Conservation (phyloP, 2,329 filamentous ascomycete species). For the Colletotrichum siamense region DNA sequence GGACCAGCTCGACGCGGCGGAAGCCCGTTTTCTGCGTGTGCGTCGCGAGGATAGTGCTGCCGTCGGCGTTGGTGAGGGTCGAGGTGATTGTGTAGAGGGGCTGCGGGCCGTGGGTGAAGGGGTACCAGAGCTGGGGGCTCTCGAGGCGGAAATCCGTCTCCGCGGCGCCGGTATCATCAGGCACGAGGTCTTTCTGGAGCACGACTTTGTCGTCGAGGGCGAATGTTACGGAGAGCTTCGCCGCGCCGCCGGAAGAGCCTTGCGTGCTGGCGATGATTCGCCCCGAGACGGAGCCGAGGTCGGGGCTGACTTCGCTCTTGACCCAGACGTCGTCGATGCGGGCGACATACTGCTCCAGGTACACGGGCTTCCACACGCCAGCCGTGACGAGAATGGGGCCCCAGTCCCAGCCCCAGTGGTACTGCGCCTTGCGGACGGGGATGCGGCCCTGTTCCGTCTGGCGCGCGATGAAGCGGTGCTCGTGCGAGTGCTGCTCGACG, state of each 20-base stretch:
- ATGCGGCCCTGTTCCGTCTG: constrained; percentile 46
- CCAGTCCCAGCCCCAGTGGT: constrained; percentile 78
- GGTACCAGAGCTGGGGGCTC: constrained; percentile 21
- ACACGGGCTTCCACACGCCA: constrained; percentile 71
- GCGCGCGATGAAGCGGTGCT: constrained; percentile 59
- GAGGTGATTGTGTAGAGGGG: constrained; percentile 16
- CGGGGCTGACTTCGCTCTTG: constrained; percentile 36
- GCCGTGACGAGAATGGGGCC: constrained; percentile 67
- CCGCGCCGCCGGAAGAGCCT: constrained; percentile 25
- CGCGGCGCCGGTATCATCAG: background rate
- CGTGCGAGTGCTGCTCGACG: constrained; percentile 54
- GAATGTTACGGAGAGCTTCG: constrained; percentile 31
- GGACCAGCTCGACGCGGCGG: constrained; percentile 22
- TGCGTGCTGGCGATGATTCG: constrained; percentile 41
- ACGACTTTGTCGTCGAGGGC: constrained; percentile 21
- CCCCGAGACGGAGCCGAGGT: constrained; percentile 43
- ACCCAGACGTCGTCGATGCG: constrained; percentile 64
- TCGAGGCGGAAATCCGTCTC: background rate
- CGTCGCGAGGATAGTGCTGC: background rate
- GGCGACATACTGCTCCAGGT: constrained; percentile 66
- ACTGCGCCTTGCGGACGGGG: constrained; percentile 66
- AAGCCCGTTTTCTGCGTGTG: constrained; percentile 22
- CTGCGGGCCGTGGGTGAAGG: constrained; percentile 17
- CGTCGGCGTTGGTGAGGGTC: background rate
- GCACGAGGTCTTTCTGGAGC: constrained; percentile 12